Percentiles rank a stretch among this genome's conserved stretches.
These are phyloP conservation scores for Podospora fimiseda DNA, from an alignment of 495 filamentous ascomycete species.

Conservation along the genomic window DNA sequence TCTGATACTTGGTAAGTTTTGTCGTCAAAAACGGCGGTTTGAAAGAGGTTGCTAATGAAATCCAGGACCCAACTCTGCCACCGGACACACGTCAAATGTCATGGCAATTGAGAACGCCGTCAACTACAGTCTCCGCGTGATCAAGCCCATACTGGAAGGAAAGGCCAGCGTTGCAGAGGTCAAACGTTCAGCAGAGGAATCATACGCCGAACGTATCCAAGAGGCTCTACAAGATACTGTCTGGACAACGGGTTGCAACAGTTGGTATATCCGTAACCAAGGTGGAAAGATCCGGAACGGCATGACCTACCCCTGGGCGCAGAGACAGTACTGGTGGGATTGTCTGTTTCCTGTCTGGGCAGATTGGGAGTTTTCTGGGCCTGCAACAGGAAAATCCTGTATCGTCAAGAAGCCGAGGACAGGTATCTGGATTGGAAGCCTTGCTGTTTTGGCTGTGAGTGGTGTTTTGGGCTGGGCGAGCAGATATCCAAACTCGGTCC, in stretches of 20 bases:
- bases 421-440: neutral
- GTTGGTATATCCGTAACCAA: slow-evolving; percentile 35
- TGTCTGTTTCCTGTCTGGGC: slow-evolving; percentile 5
- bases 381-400: neutral
- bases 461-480: neutral
- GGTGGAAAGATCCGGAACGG: slow-evolving; percentile 14
- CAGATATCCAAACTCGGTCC: neutral
- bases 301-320: slow-evolving; percentile 15
- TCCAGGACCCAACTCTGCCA: slow-evolving; percentile 38
- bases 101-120: slow-evolving; percentile 34
- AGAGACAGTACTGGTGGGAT: slow-evolving; percentile 11
- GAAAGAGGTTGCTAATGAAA: neutral
- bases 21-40: too few relatives aligned
- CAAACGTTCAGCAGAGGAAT: slow-evolving; percentile 28
- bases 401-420: neutral
- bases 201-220: slow-evolving; percentile 22
- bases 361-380: slow-evolving; percentile 11
- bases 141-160: slow-evolving; percentile 31
- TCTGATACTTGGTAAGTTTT: slow-evolving; percentile 20
- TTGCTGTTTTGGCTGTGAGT: neutral
- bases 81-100: slow-evolving; percentile 37
- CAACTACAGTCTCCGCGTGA: slow-evolving; percentile 27
- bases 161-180: slow-evolving; percentile 28
- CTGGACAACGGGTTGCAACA: slow-evolving; percentile 26
- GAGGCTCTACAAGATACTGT: slow-evolving; percentile 20